These are phyloP conservation scores for Pinus albicaulis DNA, from an alignment of 75 land plant species.

Conservation along the genomic window DNA sequence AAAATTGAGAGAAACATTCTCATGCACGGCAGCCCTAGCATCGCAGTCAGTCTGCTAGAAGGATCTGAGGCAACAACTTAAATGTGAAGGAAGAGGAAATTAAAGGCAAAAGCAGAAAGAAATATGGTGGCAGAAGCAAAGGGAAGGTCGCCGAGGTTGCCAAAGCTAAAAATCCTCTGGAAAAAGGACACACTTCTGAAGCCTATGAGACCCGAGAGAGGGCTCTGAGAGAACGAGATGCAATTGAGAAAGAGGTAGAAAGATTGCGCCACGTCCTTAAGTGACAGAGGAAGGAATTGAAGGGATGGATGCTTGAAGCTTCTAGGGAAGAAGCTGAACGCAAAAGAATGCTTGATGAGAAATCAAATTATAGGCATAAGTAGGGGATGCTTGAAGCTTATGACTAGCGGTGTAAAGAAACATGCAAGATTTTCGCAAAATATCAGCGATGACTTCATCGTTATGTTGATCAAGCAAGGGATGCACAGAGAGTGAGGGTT, in stretches of 20 bases:
- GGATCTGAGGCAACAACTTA: background rate
- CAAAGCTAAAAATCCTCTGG: conserved; percentile 10
- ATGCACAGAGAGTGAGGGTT: conserved; percentile 58
- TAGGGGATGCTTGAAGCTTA: conserved; percentile 89
- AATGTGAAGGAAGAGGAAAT: conserved; percentile 16
- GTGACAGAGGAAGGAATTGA: conserved; percentile 78
- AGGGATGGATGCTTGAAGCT: conserved; percentile 75
- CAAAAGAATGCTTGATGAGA: conserved; percentile 82
- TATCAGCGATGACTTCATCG: conserved; percentile 76
- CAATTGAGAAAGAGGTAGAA: conserved; percentile 87
- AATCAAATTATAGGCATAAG: conserved; percentile 80
- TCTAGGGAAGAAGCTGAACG: conserved; percentile 89
- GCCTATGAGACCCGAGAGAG: conserved; percentile 44
- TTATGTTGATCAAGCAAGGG: conserved; percentile 82
- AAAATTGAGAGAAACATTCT: conserved; percentile 73
- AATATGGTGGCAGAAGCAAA: conserved; percentile 16
- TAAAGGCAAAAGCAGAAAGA: conserved; percentile 30
- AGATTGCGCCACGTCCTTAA: conserved; percentile 62
- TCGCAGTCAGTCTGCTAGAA: background rate
- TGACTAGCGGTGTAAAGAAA: conserved; percentile 89
- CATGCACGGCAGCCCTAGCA: conserved; percentile 57
- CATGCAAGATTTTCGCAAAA: conserved; percentile 84
- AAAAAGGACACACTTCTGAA: conserved; percentile 9
- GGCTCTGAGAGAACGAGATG: conserved; percentile 80
- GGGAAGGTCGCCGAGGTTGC: conserved; percentile 8